Conservation (phyloP, 768 basidiomycete genomes). For the Suillus tomentosus region DNA sequence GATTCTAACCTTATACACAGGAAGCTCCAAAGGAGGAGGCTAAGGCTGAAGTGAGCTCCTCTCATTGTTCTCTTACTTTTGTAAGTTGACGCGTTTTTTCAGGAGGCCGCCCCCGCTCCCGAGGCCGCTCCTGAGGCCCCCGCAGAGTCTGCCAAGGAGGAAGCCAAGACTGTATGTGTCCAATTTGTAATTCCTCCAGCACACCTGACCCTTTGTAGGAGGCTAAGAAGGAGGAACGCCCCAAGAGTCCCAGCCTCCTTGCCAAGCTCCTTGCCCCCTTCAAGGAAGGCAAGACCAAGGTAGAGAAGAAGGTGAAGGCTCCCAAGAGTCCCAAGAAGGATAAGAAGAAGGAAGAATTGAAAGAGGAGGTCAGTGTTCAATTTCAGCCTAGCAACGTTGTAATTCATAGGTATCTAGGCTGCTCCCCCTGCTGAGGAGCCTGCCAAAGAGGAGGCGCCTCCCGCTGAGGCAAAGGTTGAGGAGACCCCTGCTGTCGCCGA, state of each 20-base stretch:
- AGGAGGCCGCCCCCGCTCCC: slow-evolving; percentile 37
- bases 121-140: slow-evolving; percentile 28
- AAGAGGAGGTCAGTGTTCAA: slow-evolving; percentile 45
- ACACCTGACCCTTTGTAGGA: slow-evolving; percentile 21
- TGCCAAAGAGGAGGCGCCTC: slow-evolving; percentile 36
- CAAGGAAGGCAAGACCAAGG: slow-evolving; percentile 55
- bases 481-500: slow-evolving; percentile 41
- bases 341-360: slow-evolving; percentile 73
- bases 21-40: slow-evolving; percentile 44
- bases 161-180: slow-evolving; percentile 41
- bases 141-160: slow-evolving; percentile 41
- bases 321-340: slow-evolving; percentile 82
- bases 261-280: slow-evolving; percentile 79
- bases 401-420: slow-evolving; percentile 20
- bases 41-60: slow-evolving; percentile 39
- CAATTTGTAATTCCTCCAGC: slow-evolving; percentile 9
- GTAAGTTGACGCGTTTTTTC: slow-evolving; percentile 2
- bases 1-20: slow-evolving; percentile 23
- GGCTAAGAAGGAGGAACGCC: slow-evolving; percentile 74
- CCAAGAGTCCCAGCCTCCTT: slow-evolving; percentile 79
- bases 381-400: slow-evolving; percentile 3
- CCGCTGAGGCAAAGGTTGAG: slow-evolving; percentile 42
- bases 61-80: no score
- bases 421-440: slow-evolving; percentile 37
- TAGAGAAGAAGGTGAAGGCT: slow-evolving; percentile 58